Base-by-base conservation (phyloP, 306 rosid genomes). In the Pyrus bretschneideri region DNA sequence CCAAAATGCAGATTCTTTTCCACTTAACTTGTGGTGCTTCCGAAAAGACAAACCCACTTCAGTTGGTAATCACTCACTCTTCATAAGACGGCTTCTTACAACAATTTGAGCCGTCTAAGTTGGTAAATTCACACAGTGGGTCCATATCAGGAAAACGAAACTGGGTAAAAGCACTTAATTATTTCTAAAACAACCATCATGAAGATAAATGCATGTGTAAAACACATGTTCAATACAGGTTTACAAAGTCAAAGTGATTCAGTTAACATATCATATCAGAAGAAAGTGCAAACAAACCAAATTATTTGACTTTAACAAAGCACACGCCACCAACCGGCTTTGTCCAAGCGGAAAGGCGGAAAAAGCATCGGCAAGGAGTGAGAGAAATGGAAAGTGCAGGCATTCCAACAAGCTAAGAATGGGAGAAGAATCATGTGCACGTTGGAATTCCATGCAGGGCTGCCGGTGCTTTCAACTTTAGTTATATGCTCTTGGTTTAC, bases 401-500 rank as follows among this genome's bases (percentile, higher is more conserved):
- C 22, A n/a, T 30, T 73, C 58, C 74, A 40, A 68, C 6, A 42
- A 38, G 67, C 44, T 68, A 66, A 35, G 80, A 51, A 51, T 17
- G 55, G 55, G 55, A 51, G 55, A 51, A 51, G 21, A 82, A 78
- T 74, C 70, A 78, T 54, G 35, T 44, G 63, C 74, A 70, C 11
- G 76, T 64, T 63, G 83, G 76, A 80, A 70, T 70, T 10, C 63
- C 61, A 78, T 46, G 67, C 66, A 52, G 51, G 35, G 18, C 46
- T 18, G 22, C 52, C 31, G 46, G 73, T 25, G 80, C 77, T 52
- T 58, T 42, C 65, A 18, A 21, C 59, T 70, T 74, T 70, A 68
- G 46, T 25, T 81, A 55, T 69, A 60, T 81, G 79, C 82, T 59
- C 58, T 66, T 72, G 45, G 38, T 44, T 73, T 33, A 76, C 75